Evolutionary conservation across 352 stramenopile species (phyloP).

Genomic region (Pythium aristosporum): DNA sequence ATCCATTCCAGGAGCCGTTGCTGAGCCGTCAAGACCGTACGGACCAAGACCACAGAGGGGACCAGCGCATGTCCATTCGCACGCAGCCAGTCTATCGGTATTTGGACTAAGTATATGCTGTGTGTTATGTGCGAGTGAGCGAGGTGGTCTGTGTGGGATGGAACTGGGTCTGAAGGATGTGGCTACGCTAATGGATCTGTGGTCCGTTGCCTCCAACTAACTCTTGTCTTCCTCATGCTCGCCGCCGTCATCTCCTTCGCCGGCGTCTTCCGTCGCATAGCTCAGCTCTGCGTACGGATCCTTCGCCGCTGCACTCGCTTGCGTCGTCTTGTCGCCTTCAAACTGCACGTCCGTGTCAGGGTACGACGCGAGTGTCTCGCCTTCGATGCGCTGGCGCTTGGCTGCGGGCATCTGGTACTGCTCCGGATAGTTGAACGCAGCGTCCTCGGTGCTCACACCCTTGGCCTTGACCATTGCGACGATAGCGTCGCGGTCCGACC

Average conservation of each 20-base stretch:
- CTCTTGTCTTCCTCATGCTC: constrained; percentile 12
- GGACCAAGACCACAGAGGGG: background rate
- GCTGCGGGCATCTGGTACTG: constrained; percentile 69
- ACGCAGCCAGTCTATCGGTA: constrained; percentile 48
- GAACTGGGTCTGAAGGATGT: background rate
- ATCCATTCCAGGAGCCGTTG: constrained; percentile 22
- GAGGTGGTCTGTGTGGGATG: background rate
- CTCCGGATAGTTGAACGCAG: constrained; percentile 77
- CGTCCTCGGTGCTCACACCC: constrained; percentile 55
- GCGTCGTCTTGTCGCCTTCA: background rate
- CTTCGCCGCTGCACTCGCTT: constrained; percentile 18
- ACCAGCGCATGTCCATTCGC: background rate
- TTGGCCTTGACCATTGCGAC: constrained; percentile 80
- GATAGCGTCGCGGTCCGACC: constrained; percentile 89
- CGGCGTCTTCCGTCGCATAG: constrained; percentile 41
- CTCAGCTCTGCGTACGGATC: constrained; percentile 53
- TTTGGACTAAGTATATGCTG: constrained; percentile 26
- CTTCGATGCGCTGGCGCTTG: constrained; percentile 72
- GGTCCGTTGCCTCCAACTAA: constrained; percentile 1
- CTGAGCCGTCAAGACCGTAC: constrained; percentile 9
- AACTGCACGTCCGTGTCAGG: constrained; percentile 73
- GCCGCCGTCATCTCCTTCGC: background rate
- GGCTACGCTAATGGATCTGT: background rate
- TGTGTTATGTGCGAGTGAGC: background rate
- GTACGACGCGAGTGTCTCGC: constrained; percentile 64